Base-by-base conservation (phyloP, 2,329 filamentous ascomycete genomes). In the Dothiorella sarmentorum region DNA sequence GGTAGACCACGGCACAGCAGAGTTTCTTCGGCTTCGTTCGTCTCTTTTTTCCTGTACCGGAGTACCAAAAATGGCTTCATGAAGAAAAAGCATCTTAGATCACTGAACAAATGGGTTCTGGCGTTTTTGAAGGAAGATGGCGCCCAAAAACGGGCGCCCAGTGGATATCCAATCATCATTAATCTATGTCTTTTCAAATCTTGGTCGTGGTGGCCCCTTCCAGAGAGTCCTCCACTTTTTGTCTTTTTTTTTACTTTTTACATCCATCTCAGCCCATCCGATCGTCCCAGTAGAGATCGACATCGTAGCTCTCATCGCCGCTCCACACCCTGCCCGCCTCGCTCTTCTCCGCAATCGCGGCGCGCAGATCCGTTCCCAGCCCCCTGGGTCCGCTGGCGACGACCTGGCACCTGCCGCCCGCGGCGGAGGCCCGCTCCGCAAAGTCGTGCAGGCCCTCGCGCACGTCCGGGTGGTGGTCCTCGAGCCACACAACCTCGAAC, bases 281-380 rank as follows among this genome's bases (percentile, higher is more conserved):
- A 58, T 69, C 67, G 61, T 72, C 70, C 44, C 70, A 72, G 26
- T 63, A 67, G 40, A 72, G 62, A 33, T 64, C 61, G 0, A 72
- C 68, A 62, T 72, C 67, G 44, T 63, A 63, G 29, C 66, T 66
- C 26, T 68, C 66, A 3, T 70, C 65, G 11, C 69, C 70, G 51
- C 61, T 70, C 69, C 67, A 70, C 5, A 73, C 69, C n/a, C 66
- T 62, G 2, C 59, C 63, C n/a, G 68, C 69, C 27, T 66, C 65
- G 55, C 71, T 71, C 61, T 60, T 61, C 13, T 61, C 61, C 2
- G 70, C 70, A n/a, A 72, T 61, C 20, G 70, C 67, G 11, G 63
- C 64, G 24, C 69, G 63, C 22, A 73, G 43, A 60, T 73, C 68
- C 20, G 67, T 71, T 15, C 71, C 69, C 67, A 73, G 64, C 10